These are phyloP conservation scores for Alternaria viburni DNA, from an alignment of 2,329 filamentous ascomycete species.

Conservation along the genomic window DNA sequence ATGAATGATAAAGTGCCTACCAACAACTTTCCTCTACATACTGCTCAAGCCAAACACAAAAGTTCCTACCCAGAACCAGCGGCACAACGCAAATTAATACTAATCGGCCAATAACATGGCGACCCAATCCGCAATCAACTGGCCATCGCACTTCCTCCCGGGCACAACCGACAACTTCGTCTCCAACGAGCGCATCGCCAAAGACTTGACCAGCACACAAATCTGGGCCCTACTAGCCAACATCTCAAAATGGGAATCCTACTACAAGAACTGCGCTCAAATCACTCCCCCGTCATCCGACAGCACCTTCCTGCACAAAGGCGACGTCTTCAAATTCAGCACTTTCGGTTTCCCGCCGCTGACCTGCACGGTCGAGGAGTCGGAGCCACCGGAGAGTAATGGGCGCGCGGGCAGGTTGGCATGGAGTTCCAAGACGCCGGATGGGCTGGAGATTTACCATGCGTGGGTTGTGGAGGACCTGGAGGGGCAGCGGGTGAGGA, in stretches of 20 bases:
- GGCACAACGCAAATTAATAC: no score
- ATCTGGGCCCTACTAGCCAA: conserved; percentile 44
- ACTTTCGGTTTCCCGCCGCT: conserved; percentile 46
- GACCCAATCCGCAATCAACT: conserved; percentile 38
- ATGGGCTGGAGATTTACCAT: conserved; percentile 44
- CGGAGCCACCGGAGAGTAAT: conserved; percentile 19
- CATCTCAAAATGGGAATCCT: conserved; percentile 42
- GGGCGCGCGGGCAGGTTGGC: conserved; percentile 29
- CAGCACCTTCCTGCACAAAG: conserved; percentile 27
- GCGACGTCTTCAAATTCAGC: conserved; percentile 41
- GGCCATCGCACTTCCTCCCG: conserved; percentile 41
- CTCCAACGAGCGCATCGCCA: conserved; percentile 43
- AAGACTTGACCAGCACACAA: conserved; percentile 30
- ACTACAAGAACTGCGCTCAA: conserved; percentile 43
- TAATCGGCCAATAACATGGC: conserved; percentile 9
- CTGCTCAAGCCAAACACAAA: no score
- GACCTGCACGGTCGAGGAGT: conserved; percentile 29
- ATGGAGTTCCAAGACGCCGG: conserved; percentile 26
- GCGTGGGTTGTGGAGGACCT: conserved; percentile 47
- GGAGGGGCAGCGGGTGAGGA: conserved; percentile 36
- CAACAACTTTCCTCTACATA: accelerated
- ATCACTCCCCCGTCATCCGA: conserved; percentile 36
- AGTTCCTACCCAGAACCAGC: no score
- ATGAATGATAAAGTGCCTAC: background rate
- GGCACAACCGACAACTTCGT: conserved; percentile 49